Conservation (phyloP, 805 yeast species). For the Suhomyces tanzawaensis region DNA sequence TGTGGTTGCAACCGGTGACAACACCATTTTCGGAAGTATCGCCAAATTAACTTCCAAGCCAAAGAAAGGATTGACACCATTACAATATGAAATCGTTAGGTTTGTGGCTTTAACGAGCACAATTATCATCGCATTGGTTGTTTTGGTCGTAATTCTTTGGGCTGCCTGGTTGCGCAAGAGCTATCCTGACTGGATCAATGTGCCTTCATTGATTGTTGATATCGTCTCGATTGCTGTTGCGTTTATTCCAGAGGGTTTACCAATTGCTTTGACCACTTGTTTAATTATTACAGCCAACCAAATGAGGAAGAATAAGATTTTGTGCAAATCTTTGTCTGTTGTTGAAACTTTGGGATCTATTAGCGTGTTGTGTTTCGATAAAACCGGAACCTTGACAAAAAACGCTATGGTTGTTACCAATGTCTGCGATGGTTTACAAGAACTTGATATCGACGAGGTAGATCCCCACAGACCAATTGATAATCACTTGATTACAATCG, state of each 20-base stretch:
- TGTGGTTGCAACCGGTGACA: conserved; percentile 44
- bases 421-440: conserved; percentile 15
- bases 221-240: conserved; percentile 47
- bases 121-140: conserved; percentile 23
- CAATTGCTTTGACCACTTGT: conserved; percentile 50
- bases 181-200: conserved; percentile 42
- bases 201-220: conserved; percentile 41
- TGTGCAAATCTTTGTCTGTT: conserved; percentile 45
- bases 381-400: conserved; percentile 49
- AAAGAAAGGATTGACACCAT: conserved; percentile 39
- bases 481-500: conserved; percentile 16
- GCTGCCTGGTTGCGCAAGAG: conserved; percentile 40
- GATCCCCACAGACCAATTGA: not conserved
- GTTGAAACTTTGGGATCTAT: conserved; percentile 60
- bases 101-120: conserved; percentile 28
- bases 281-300: conserved; percentile 46
- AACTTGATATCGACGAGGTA: conserved; percentile 9
- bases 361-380: conserved; percentile 44
- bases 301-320: conserved; percentile 44
- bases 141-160: conserved; percentile 39
- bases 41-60: conserved; percentile 41
- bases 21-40: conserved; percentile 46
- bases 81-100: conserved; percentile 40
- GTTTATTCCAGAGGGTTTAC: conserved; percentile 53
- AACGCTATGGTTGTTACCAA: conserved; percentile 46